phyloP scores from a whole-genome alignment of 2,329 filamentous ascomycete species.

The Pyrenochaeta sp. region DNA sequence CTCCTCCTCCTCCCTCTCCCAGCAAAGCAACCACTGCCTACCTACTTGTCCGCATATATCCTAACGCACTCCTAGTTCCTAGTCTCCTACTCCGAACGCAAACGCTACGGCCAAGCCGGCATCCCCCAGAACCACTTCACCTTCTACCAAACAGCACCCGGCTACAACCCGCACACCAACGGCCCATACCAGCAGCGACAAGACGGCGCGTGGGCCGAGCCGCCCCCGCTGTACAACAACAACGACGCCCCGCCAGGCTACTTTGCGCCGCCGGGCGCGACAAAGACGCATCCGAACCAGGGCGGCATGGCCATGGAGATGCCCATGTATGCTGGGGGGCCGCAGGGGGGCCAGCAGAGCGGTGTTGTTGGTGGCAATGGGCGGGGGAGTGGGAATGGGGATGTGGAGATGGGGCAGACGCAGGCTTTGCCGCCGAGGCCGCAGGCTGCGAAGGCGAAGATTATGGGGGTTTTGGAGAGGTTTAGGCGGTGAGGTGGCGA shows the following conservation, averaged over 20 bases:
- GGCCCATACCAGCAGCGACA: slow-evolving; percentile 32
- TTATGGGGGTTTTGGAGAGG: slow-evolving; percentile 35
- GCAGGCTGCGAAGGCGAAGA: slow-evolving; percentile 38
- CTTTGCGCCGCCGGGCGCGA: slow-evolving; percentile 37
- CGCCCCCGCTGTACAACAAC: slow-evolving; percentile 44
- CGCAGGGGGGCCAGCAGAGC: slow-evolving; percentile 35
- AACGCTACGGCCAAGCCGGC: slow-evolving; percentile 35
- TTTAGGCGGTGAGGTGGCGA: slow-evolving; percentile 30
- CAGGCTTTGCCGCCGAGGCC: slow-evolving; percentile 37
- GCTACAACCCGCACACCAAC: slow-evolving; percentile 14
- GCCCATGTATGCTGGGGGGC: slow-evolving; percentile 31
- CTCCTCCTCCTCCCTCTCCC: neutral
- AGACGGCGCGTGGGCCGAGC: slow-evolving; percentile 41
- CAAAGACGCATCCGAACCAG: slow-evolving; percentile 39
- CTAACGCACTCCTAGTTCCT: slow-evolving; percentile 45
- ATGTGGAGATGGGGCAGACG: slow-evolving; percentile 15
- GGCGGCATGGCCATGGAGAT: slow-evolving; percentile 29
- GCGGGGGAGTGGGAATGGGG: slow-evolving; percentile 22
- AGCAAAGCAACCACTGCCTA: no score
- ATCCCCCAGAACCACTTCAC: slow-evolving; percentile 47
- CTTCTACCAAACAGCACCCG: slow-evolving; percentile 44
- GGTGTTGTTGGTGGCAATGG: slow-evolving; percentile 31
- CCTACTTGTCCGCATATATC: neutral
- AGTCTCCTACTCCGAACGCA: slow-evolving; percentile 49
- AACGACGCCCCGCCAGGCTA: slow-evolving; percentile 46